These are phyloP conservation scores for Tylopilus subfusipes DNA, from an alignment of 768 basidiomycete genomes.

Conservation along the genomic window DNA sequence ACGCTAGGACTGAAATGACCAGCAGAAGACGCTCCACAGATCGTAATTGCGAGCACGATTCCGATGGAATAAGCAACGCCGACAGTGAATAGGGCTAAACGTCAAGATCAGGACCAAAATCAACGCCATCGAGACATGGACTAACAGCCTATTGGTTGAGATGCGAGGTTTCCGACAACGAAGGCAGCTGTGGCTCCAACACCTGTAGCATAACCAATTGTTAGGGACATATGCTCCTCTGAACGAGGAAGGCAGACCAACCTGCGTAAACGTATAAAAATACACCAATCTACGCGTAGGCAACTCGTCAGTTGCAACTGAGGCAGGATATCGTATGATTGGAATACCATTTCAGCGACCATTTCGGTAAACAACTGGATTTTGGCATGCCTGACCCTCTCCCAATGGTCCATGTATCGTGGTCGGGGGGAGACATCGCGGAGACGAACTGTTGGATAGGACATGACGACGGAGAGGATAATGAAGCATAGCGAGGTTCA, in stretches of 20 bases:
- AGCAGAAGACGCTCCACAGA: slow-evolving; percentile 53
- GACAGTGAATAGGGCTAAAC: slow-evolving; percentile 50
- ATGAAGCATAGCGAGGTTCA: neutral
- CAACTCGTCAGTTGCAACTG: slow-evolving; percentile 1
- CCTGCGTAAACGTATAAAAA: slow-evolving; percentile 60
- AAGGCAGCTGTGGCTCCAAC: slow-evolving; percentile 53
- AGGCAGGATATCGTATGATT: neutral
- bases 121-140: slow-evolving; percentile 3
- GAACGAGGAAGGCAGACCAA: slow-evolving; percentile 16
- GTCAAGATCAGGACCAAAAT: neutral
- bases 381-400: slow-evolving; percentile 42
- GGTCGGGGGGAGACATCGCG: slow-evolving; percentile 41
- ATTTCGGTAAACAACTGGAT: slow-evolving; percentile 56
- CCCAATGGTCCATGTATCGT: slow-evolving; percentile 46
- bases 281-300: slow-evolving; percentile 45
- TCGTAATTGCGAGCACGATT: slow-evolving; percentile 53
- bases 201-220: slow-evolving; percentile 31
- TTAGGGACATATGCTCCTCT: neutral
- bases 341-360: slow-evolving; percentile 55
- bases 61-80: slow-evolving; percentile 58
- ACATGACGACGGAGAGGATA: slow-evolving; percentile 14
- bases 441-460: slow-evolving; percentile 33
- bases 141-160: slow-evolving; percentile 49
- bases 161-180: slow-evolving; percentile 44
- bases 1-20: slow-evolving; percentile 68